Base-by-base conservation (phyloP, 2,329 filamentous ascomycete species). In the Nigrospora sphaerica region DNA sequence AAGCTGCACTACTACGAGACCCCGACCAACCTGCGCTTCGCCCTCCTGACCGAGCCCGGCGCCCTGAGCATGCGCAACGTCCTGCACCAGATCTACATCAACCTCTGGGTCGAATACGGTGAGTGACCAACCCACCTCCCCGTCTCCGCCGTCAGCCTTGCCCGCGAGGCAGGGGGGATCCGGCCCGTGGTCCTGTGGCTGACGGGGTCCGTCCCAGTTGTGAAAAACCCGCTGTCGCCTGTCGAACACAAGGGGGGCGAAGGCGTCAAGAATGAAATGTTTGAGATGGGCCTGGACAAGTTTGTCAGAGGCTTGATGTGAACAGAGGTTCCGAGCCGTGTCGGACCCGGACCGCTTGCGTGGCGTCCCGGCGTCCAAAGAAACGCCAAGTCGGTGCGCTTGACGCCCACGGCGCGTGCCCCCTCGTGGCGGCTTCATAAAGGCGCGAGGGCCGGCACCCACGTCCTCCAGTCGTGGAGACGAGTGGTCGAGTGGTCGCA, bases 1-100 rank as follows among this genome's bases (percentile, higher is more conserved):
- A 96, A 96, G 71, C 80, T 98, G 58, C 93, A 98, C 71, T 98
- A 95, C 74, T 98, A 96, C 76, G 93, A 98, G 74, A 97, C 93
- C 12, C 90, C 91, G 1, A 93, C 90, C 44, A 95, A 88, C 65
- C 83, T 95, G 67, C 95, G 95, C 62, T 95, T 97, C 62, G 90
- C 96, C 62, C 88, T 98, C 84, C 76, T 97, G 62, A 97, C 93
- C 19, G 93, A 97, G 69, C 88, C 87, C 34, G 86, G 82, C 55
- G 87, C 88, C 48, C 80, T 86, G 55, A 96, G 90, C 67, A 92
- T 98, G 81, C 81, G 91, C 39, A 89, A 95, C 57, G 92, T 95
- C 18, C 70, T 98, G 60, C 91, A 98, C 64, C 93, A 98, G 75
- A 96, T 98, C 52, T 98, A 96, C 67, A 95, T 96, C 48, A 97